Conservation (phyloP, 306 rosid genomes). For the Vigna reflexopilosa region DNA sequence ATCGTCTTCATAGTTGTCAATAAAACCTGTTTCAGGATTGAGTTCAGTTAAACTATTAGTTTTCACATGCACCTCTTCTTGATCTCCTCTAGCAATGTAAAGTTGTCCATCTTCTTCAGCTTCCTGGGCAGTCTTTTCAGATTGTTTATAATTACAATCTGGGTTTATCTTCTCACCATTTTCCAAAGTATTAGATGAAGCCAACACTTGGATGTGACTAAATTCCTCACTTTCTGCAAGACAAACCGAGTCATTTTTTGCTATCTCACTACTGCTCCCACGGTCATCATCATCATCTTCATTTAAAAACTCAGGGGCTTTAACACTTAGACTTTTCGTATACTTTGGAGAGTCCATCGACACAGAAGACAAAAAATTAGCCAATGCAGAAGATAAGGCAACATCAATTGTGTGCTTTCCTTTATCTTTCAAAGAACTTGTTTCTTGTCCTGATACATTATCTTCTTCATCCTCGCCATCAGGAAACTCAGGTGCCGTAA, state of each 20-base stretch:
- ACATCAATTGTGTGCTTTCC: slow-evolving; percentile 74
- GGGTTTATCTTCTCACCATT: slow-evolving; percentile 36
- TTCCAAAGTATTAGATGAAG: slow-evolving; percentile 38
- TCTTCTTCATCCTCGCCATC: slow-evolving; percentile 67
- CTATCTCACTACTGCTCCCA: slow-evolving; percentile 38
- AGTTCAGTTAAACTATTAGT: slow-evolving; percentile 38
- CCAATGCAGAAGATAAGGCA: slow-evolving; percentile 84
- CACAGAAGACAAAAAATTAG: slow-evolving; percentile 64
- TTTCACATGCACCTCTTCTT: slow-evolving; percentile 27
- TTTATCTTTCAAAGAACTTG: slow-evolving; percentile 48
- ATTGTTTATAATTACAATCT: slow-evolving; percentile 38
- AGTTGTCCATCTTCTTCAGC: slow-evolving; percentile 29
- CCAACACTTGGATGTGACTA: slow-evolving; percentile 41
- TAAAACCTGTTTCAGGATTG: slow-evolving; percentile 31
- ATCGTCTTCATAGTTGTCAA: slow-evolving; percentile 40
- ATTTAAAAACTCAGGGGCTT: slow-evolving; percentile 68
- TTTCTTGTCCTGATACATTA: slow-evolving; percentile 36
- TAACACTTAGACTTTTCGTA: slow-evolving; percentile 50
- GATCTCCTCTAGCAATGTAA: slow-evolving; percentile 40
- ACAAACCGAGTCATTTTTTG: slow-evolving; percentile 40
- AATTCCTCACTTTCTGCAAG: slow-evolving; percentile 38
- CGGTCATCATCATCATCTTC: slow-evolving; percentile 59
- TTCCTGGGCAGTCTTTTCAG: slow-evolving; percentile 45
- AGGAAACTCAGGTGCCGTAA: slow-evolving; percentile 85
- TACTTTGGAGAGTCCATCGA: slow-evolving; percentile 51